These are phyloP conservation scores for Kwoniella europaea DNA, from an alignment of 768 basidiomycete genomes.

Conservation along the genomic window DNA sequence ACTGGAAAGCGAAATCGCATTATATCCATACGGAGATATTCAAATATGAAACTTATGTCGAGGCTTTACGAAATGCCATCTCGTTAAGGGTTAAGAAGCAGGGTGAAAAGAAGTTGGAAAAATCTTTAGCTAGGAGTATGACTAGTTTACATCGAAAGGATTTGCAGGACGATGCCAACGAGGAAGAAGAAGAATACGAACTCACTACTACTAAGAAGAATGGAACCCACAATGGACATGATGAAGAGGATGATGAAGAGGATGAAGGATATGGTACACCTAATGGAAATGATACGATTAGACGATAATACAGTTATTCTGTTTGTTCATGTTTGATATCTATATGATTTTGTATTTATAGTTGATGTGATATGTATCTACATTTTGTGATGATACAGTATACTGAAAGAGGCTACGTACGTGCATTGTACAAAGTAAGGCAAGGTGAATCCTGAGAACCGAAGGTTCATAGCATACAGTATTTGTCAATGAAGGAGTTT, in stretches of 20 bases:
- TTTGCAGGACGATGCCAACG: background rate
- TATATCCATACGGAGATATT: slow-evolving; percentile 88
- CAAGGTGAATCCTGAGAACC: no score
- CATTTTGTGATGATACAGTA: no score
- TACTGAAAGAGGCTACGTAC: background rate
- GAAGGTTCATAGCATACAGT: no score
- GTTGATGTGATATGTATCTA: background rate
- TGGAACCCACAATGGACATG: background rate
- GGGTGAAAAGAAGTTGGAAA: slow-evolving; percentile 81
- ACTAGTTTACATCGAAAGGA: slow-evolving; percentile 14
- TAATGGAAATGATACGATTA: slow-evolving; percentile 2
- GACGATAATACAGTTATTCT: background rate
- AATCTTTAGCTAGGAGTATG: slow-evolving; percentile 42
- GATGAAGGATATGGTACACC: slow-evolving; percentile 6
- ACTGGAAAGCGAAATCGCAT: slow-evolving; percentile 92
- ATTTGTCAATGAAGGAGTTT: background rate
- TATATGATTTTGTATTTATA: background rate
- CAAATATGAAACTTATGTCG: slow-evolving; percentile 94
- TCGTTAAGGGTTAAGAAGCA: slow-evolving; percentile 81
- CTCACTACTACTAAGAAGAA: background rate
- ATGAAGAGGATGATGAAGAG: background rate
- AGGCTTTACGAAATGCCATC: slow-evolving; percentile 84
- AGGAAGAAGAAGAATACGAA: slow-evolving; percentile 1
- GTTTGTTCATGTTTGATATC: background rate
- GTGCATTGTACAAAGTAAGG: no score